phyloP scores from a whole-genome alignment of 2,329 filamentous ascomycete genomes.

The Gaeumannomyces tritici region DNA sequence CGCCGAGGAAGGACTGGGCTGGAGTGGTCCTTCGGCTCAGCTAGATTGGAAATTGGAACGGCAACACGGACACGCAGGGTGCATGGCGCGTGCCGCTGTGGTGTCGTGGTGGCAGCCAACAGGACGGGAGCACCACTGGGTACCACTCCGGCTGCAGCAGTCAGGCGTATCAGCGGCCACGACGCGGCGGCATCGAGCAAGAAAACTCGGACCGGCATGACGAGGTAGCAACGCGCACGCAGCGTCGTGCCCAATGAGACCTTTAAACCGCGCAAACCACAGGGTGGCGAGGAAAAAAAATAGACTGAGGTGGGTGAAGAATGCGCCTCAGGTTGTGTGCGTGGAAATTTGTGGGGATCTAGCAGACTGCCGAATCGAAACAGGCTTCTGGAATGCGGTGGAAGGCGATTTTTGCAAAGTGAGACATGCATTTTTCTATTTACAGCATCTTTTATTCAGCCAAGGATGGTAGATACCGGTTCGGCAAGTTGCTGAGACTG shows the following conservation, averaged over 20 bases:
- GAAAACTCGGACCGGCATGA: constrained; percentile 7
- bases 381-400: not conserved
- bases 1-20: too few relatives aligned
- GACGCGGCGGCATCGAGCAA: not conserved
- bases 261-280: constrained; percentile 2
- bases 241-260: constrained; percentile 12
- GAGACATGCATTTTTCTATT: not conserved
- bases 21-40: too few relatives aligned
- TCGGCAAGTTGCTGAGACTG: too few relatives aligned
- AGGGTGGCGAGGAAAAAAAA: not conserved
- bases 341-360: not conserved
- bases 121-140: not conserved
- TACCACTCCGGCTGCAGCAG: not conserved
- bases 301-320: not conserved
- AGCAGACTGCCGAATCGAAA: not conserved
- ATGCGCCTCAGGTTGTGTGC: not conserved
- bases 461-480: too few relatives aligned
- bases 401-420: not conserved
- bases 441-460: too few relatives aligned
- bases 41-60: not conserved
- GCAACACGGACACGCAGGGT: not conserved
- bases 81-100: not conserved
- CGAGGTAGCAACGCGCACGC: constrained; percentile 8
- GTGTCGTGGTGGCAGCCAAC: not conserved
- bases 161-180: not conserved